Evolutionary conservation across 1,139 yeast genomes (phyloP), one percentile per base, ranked within the genome.

Genomic region (Yamadazyma buinensis): DNA sequence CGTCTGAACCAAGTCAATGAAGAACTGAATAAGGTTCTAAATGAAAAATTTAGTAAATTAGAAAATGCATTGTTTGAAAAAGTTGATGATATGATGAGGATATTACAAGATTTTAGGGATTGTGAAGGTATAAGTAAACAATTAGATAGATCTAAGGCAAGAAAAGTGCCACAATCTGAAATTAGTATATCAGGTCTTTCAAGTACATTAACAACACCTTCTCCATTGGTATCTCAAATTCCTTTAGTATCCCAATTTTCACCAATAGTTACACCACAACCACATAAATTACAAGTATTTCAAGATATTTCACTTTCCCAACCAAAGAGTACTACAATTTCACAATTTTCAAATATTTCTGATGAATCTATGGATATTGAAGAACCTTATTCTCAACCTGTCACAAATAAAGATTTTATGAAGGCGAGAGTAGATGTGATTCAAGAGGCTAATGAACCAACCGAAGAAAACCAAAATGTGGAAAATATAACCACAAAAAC

Each of bases 1-100:
- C 58, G 37, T 57, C 64, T 35, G 44, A 30, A 14, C 3, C 11
- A 26, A 4, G 13, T 29, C n/a, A 33, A 26, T 5, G 8, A 9
- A 11, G 37, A 34, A 11, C 21, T 21, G 10, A 36, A 39, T 23
- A 23, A 27, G 14, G 30, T 29, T 7, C 21, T 46, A 21, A 39
- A 40, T 7, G 32, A 15, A 11, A 41, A 37, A 23, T 22, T 49
- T 8, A 38, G 35, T 11, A 29, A 15, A n/a, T 34, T 46, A 21
- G 50, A 45, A 26, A 23, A 26, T 14, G 23, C 23, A 10, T 32
- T 45, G 20, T 7, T 21, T 22, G 29, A 23, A 4, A 43, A 43
- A 27, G 29, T 45, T 8, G 39, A 38, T 9, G 44, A 42, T 11
- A 43, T 47, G n/a, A 25, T 30, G 7, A 31, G 31, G 10, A 22